Base-by-base conservation (phyloP, 148 eudicot species). In the Polygonum aviculare region DNA sequence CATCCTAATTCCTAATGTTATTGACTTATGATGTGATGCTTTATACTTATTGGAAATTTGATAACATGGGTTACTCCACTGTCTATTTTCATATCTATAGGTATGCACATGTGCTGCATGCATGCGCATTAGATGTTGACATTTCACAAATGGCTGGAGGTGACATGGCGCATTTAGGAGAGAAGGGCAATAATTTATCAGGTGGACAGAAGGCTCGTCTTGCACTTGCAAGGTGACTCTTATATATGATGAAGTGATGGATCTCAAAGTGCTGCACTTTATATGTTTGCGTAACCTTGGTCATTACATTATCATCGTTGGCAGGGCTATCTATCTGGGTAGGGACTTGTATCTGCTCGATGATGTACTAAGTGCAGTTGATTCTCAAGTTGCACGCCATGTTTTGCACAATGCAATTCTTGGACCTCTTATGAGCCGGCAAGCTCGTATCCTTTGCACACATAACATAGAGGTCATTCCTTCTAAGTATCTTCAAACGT, bases 141-240 rank as follows among this genome's bases (percentile, higher is more conserved):
- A 81, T 94, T 79, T 89, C 95, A 59, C 81, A 77, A 41, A 92
- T 92, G 96, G 81, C 82, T 77, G 92, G 93, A 75, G 97, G 96
- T 79, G 98, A 94, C 75, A 85, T 89, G 93, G 83, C 92, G 77
- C 83, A 79, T 78, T 81, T 94, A 70, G 97, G 97, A 69, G 98
- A 94, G 80, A 92, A 89, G 80, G 98, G 98, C 76, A 71, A 85
- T 70, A 94, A 94, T 77, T 81, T 94, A 80, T 94, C 98, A 72
- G 98, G 97, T 82, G 98, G 98, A 74, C 98, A 92, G 81, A 89
- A 88, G 82, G 93, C 97, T 80, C 98, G 98, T 78, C 85, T 94
- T 80, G 98, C 97, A 44, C 88, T 94, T 52, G 97, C 97, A 78
- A 94, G 98, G 98, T 85, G 51, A 41, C 35, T 69, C 36, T 69